Conservation (phyloP, 78 protist species). For the Pirum gemmata region DNA sequence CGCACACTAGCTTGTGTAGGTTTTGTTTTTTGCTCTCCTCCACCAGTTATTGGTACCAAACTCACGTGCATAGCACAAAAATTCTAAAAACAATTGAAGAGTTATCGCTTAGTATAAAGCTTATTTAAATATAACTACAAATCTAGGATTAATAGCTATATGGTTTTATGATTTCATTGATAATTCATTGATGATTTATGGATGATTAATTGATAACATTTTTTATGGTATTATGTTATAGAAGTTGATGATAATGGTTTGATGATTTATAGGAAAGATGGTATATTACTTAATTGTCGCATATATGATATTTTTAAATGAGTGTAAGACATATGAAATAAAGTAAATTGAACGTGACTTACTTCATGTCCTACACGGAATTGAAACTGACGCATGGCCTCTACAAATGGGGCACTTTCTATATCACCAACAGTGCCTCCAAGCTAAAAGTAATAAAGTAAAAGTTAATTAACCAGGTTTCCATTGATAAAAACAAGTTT, state of each 20-base stretch:
- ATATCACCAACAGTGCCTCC: constrained; percentile 91
- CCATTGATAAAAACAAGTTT: no score
- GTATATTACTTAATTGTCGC: not conserved
- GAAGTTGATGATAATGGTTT: no score
- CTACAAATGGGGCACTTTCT: constrained; percentile 92
- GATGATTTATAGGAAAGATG: not conserved
- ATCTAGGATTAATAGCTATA: not conserved
- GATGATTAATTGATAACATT: no score
- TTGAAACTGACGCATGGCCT: constrained; percentile 91
- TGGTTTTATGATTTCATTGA: no score
- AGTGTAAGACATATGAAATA: not conserved
- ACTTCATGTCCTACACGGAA: constrained; percentile 71
- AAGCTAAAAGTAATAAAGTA: not conserved
- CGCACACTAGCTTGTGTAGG: constrained; percentile 90
- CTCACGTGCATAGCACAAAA: constrained; percentile 54
- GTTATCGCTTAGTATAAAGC: not conserved
- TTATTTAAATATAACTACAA: not conserved
- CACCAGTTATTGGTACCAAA: constrained; percentile 74
- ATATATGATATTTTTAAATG: not conserved
- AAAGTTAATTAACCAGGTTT: no score
- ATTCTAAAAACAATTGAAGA: constrained; percentile 5
- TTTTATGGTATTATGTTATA: no score
- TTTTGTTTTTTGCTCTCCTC: constrained; percentile 93
- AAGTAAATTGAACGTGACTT: constrained; percentile 31
- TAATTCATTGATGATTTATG: no score